Conservation (phyloP, 352 stramenopile genomes). For the Poterioochromonas sp. region DNA sequence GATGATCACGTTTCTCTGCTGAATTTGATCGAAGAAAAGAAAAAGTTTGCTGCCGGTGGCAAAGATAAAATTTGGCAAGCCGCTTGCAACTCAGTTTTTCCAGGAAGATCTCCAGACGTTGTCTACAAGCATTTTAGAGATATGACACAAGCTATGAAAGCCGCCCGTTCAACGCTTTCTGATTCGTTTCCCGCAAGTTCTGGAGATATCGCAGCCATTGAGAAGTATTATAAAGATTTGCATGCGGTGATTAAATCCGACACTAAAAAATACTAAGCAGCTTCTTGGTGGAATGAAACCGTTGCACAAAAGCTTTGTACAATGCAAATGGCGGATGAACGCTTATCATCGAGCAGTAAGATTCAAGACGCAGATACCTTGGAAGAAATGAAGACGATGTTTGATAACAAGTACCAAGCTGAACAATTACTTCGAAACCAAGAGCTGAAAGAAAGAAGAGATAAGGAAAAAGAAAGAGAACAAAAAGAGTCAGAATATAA, state of each 20-base stretch:
- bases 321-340: not conserved
- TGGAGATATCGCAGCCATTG: too few relatives aligned
- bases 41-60: not conserved
- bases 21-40: conserved; percentile 9
- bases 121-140: conserved; percentile 2
- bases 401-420: too few relatives aligned
- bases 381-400: too few relatives aligned
- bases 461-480: too few relatives aligned
- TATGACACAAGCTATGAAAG: conserved; percentile 7
- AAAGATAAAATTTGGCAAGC: not conserved
- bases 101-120: not conserved
- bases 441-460: too few relatives aligned
- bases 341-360: not conserved
- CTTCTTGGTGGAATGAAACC: too few relatives aligned
- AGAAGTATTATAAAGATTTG: too few relatives aligned
- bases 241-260: not conserved
- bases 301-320: not conserved
- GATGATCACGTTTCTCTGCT: not conserved
- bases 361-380: too few relatives aligned
- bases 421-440: too few relatives aligned
- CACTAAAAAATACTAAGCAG: too few relatives aligned
- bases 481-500: too few relatives aligned
- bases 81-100: not conserved
- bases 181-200: not conserved
- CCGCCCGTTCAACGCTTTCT: not conserved